These are phyloP conservation scores for Rhodotorula graminis DNA, from an alignment of 768 basidiomycete genomes.

Conservation along the genomic window DNA sequence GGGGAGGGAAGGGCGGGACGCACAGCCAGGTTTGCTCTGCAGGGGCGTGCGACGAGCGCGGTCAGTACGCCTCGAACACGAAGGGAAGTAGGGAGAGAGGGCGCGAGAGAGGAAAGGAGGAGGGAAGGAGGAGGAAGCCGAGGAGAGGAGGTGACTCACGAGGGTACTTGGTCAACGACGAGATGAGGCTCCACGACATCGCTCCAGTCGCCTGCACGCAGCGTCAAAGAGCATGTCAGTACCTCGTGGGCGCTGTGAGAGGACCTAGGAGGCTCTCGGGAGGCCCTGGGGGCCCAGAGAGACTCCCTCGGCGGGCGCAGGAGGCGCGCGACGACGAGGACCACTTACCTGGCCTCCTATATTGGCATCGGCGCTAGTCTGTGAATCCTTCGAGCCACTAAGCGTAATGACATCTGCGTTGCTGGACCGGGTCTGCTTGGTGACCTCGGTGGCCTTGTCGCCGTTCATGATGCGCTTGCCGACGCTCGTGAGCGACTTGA, in stretches of 20 bases:
- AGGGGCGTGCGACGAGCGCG: no score
- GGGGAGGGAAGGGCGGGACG: conserved; percentile 37
- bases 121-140: not conserved
- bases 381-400: conserved; percentile 49
- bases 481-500: conserved; percentile 67
- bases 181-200: conserved; percentile 48
- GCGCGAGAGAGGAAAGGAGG: not conserved
- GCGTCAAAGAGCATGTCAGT: not conserved
- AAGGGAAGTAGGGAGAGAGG: no score
- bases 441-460: conserved; percentile 58
- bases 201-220: conserved; percentile 50
- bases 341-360: no score
- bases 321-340: no score
- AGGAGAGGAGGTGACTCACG: conserved; percentile 12
- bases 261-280: not conserved
- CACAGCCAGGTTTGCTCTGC: conserved; percentile 45
- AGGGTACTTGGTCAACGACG: conserved; percentile 46
- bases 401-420: conserved; percentile 70
- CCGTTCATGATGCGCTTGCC: conserved; percentile 69
- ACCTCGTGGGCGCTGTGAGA: not conserved
- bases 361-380: conserved; percentile 32
- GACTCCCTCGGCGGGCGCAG: no score
- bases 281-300: no score
- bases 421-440: conserved; percentile 61
- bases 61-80: no score